A percentile compares a stretch with the other conserved stretches of the same genome.
These are phyloP conservation scores for Suillus occidentalis DNA, from an alignment of 768 basidiomycete genomes.

Conservation along the genomic window DNA sequence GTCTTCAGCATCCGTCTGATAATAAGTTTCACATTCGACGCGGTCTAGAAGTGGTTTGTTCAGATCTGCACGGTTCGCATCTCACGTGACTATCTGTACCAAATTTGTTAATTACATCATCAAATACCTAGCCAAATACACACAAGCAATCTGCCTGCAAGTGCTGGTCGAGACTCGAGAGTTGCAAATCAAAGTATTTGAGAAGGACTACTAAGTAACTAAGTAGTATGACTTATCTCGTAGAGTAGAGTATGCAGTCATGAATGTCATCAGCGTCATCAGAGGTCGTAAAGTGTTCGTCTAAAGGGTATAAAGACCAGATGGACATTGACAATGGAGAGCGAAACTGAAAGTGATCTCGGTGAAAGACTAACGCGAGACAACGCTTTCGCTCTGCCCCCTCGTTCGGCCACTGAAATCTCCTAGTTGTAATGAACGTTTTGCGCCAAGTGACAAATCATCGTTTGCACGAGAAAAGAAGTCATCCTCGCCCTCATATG, in stretches of 20 bases:
- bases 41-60: background rate
- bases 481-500: conserved; percentile 75
- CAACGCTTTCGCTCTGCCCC: conserved; percentile 51
- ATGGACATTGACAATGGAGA: background rate
- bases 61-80: background rate
- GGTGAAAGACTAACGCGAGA: conserved; percentile 22
- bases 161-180: too few species aligned
- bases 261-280: background rate
- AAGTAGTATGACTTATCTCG: background rate
- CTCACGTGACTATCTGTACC: background rate
- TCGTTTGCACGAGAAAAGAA: conserved; percentile 65
- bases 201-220: background rate
- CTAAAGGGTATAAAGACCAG: background rate
- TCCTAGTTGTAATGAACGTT: conserved; percentile 27
- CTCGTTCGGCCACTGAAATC: conserved; percentile 42
- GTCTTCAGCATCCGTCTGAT: background rate
- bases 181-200: background rate
- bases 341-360: background rate
- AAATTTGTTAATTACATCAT: background rate
- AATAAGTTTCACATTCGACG: background rate
- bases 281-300: background rate
- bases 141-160: too few species aligned
- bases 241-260: background rate
- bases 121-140: too few species aligned
- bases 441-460: conserved; percentile 46